Conservation (phyloP, 192 early-diverging fungal genomes). For the Allomyces macrogynus region DNA sequence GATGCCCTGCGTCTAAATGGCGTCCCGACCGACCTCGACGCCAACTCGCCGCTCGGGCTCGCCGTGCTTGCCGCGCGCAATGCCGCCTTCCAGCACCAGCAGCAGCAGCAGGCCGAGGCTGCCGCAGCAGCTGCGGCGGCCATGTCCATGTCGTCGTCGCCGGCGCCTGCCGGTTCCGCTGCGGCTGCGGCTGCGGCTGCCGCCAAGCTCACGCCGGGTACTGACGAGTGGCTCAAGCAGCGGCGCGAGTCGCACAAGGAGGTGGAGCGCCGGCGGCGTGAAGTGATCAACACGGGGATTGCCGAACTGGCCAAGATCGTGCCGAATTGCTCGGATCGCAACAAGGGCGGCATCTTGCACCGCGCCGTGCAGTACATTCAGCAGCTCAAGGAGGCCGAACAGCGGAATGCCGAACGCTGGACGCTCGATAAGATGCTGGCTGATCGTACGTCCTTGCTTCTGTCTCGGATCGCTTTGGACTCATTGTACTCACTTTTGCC, state of each 20-base stretch:
- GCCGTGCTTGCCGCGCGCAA: too few species aligned
- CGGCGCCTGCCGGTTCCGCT: too few species aligned
- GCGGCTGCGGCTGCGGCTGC: neutral
- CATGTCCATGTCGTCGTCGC: too few species aligned
- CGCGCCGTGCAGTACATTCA: neutral
- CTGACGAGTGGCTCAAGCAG: slow-evolving; percentile 59
- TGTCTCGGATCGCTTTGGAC: neutral
- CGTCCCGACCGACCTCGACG: too few species aligned
- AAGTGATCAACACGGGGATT: slow-evolving; percentile 83
- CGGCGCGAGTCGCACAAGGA: slow-evolving; percentile 84
- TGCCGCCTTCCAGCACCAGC: too few species aligned
- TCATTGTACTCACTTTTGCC: neutral
- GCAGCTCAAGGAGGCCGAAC: slow-evolving; percentile 8
- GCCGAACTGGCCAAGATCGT: slow-evolving; percentile 64
- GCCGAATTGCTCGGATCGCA: slow-evolving; percentile 57
- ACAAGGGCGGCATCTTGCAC: slow-evolving; percentile 10
- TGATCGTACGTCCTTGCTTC: neutral
- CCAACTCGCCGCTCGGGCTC: too few species aligned
- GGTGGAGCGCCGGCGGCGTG: slow-evolving; percentile 78
- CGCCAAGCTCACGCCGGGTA: slow-evolving; percentile 29
- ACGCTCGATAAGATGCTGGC: neutral
- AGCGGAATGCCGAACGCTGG: neutral
- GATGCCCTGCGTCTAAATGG: too few species aligned
- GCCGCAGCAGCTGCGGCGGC: too few species aligned
- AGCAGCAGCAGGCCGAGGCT: too few species aligned